These are phyloP conservation scores for Rhynchosporium graminicola DNA, from an alignment of 2,329 filamentous ascomycete species.

Conservation along the genomic window DNA sequence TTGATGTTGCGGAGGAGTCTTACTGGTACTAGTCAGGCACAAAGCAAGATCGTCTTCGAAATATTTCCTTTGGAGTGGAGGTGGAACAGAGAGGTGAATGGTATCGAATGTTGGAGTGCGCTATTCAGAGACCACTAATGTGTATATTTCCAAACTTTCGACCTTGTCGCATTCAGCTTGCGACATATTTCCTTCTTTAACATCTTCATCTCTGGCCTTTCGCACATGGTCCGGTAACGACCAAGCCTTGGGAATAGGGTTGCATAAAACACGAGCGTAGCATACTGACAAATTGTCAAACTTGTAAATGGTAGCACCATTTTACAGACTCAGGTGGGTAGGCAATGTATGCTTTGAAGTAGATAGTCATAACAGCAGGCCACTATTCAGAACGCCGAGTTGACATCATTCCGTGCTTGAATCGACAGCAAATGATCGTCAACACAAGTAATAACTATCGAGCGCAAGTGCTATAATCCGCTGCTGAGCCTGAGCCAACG, in stretches of 20 bases:
- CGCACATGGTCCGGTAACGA: conserved; percentile 46
- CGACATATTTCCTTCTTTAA: conserved; percentile 43
- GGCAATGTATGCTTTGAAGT: conserved; percentile 44
- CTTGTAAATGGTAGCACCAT: background rate
- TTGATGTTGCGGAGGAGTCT: conserved; percentile 19
- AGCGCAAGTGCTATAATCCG: conserved; percentile 46
- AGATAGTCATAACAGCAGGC: conserved; percentile 45
- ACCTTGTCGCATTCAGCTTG: conserved; percentile 45
- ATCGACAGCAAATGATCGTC: conserved; percentile 45
- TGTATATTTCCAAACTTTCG: conserved; percentile 47
- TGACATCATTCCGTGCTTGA: conserved; percentile 46
- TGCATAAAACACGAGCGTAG: conserved; percentile 46
- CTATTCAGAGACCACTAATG: conserved; percentile 46
- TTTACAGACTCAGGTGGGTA: conserved; percentile 33
- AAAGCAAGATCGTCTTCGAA: conserved; percentile 45
- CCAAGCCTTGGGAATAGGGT: conserved; percentile 45
- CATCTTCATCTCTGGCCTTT: conserved; percentile 45
- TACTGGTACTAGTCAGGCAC: conserved; percentile 46
- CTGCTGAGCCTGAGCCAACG: conserved; percentile 45
- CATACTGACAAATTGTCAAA: conserved; percentile 27
- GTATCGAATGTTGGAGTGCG: conserved; percentile 47
- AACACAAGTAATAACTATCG: conserved; percentile 45
- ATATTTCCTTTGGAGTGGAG: conserved; percentile 42
- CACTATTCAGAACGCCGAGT: conserved; percentile 44
- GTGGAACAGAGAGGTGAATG: conserved; percentile 44